phyloP scores from a whole-genome alignment of 305 asterid species.

The Fraxinus paxiana region DNA sequence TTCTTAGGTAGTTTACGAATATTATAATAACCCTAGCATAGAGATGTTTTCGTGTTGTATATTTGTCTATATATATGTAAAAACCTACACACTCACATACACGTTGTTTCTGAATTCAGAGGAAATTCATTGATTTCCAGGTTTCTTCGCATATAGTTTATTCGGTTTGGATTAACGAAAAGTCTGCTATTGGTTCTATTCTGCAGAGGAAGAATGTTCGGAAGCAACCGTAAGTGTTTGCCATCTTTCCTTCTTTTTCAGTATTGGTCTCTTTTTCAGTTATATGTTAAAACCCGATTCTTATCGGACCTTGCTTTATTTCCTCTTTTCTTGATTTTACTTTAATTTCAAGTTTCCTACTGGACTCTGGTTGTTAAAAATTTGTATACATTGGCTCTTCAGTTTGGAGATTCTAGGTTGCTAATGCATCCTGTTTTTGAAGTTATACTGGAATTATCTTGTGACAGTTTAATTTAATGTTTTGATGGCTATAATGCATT shows the following conservation, averaged over 20 bases:
- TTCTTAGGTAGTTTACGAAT: constrained; percentile 4
- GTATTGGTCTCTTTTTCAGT: constrained; percentile 6
- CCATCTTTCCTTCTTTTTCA: neutral
- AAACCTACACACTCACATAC: neutral
- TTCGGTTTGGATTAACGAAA: constrained; percentile 20
- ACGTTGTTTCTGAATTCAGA: neutral
- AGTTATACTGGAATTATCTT: constrained; percentile 6
- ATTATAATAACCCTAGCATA: constrained; percentile 18
- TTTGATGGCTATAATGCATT: constrained; percentile 2
- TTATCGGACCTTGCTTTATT: neutral
- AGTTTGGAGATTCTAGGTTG: constrained; percentile 9
- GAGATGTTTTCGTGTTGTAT: neutral
- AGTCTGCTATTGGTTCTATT: constrained; percentile 18
- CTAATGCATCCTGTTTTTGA: neutral
- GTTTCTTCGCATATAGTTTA: neutral
- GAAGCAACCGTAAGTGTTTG: constrained; percentile 52
- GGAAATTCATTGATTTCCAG: neutral
- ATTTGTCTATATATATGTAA: neutral
- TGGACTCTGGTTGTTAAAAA: neutral
- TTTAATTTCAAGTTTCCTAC: neutral
- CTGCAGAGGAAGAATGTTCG: constrained; percentile 42
- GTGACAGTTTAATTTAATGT: constrained; percentile 12
- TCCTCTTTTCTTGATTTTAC: neutral
- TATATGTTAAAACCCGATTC: neutral
- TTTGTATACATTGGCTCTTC: neutral